Evolutionary conservation across 345 rosid species (phyloP).

Genomic region (Gynandropsis gynandra): DNA sequence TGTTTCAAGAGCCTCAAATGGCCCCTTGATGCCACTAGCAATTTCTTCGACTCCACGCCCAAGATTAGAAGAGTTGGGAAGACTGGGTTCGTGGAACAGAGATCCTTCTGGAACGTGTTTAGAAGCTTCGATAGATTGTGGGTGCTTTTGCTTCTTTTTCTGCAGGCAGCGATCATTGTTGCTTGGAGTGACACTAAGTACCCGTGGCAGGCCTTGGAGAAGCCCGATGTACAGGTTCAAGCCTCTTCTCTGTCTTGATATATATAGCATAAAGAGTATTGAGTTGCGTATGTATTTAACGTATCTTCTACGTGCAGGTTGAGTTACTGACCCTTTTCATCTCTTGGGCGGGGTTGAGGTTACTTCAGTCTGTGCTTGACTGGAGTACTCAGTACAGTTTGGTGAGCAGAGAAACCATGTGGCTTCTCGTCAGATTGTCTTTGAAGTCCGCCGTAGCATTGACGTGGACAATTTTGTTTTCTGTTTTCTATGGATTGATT

Average conservation of each 20-base stretch:
- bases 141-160: constrained; percentile 67
- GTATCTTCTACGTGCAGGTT: constrained; percentile 41
- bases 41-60: constrained; percentile 57
- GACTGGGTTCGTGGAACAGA: constrained; percentile 95
- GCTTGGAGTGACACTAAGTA: constrained; percentile 49
- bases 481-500: constrained; percentile 64
- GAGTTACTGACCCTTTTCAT: constrained; percentile 71
- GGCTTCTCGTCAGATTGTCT: constrained; percentile 67
- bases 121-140: constrained; percentile 90
- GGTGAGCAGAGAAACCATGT: constrained; percentile 54
- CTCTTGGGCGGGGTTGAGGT: constrained; percentile 68
- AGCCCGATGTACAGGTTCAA: constrained; percentile 39
- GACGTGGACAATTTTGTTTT: constrained; percentile 70
- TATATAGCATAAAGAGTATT: constrained; percentile 3
- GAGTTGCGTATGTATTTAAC: constrained; percentile 6
- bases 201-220: constrained; percentile 58
- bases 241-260: constrained; percentile 8
- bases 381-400: constrained; percentile 83
- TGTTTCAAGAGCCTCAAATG: constrained; percentile 79
- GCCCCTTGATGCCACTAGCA: constrained; percentile 73
- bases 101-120: constrained; percentile 77
- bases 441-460: constrained; percentile 57
- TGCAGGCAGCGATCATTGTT: constrained; percentile 74
- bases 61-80: constrained; percentile 64
- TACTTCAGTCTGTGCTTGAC: constrained; percentile 69